Evolutionary conservation across 1,284 basidiomycete genomes (phyloP).

Genomic region (Schizopora paradoxa): DNA sequence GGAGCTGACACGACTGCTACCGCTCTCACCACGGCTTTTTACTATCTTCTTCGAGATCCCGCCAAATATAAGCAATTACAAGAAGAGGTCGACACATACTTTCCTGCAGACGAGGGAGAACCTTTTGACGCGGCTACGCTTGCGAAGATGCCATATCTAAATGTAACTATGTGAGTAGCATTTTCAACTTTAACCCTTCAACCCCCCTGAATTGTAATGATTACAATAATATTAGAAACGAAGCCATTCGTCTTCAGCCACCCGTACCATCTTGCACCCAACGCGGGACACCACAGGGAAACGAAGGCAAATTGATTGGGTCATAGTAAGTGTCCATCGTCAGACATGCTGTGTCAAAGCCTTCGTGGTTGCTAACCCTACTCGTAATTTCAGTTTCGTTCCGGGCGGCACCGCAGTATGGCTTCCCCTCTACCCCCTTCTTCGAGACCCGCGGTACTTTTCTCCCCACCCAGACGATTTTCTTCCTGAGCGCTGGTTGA

Average conservation of each 20-base stretch:
- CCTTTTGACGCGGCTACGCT: slow-evolving; percentile 15
- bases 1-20: slow-evolving; percentile 34
- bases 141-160: slow-evolving; percentile 27
- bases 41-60: slow-evolving; percentile 30
- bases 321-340: not conserved
- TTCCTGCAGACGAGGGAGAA: slow-evolving; percentile 14
- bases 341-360: too few relatives aligned
- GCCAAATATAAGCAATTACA: slow-evolving; percentile 22
- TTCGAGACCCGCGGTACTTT: slow-evolving; percentile 36
- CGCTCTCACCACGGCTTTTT: slow-evolving; percentile 26
- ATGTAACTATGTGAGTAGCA: slow-evolving; percentile 28
- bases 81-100: slow-evolving; percentile 25
- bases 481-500: not conserved
- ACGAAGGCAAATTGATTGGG: not conserved
- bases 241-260: not conserved
- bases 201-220: not conserved
- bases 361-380: not conserved
- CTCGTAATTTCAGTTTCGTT: slow-evolving; percentile 33
- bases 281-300: not conserved
- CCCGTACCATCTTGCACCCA: not conserved
- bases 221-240: not conserved
- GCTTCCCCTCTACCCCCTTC: slow-evolving; percentile 42
- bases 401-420: slow-evolving; percentile 44
- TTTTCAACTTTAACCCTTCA: too few relatives aligned
- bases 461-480: slow-evolving; percentile 30